These are phyloP conservation scores for Pisolithus thermaeus DNA, from an alignment of 1,284 basidiomycete species.

Conservation along the genomic window DNA sequence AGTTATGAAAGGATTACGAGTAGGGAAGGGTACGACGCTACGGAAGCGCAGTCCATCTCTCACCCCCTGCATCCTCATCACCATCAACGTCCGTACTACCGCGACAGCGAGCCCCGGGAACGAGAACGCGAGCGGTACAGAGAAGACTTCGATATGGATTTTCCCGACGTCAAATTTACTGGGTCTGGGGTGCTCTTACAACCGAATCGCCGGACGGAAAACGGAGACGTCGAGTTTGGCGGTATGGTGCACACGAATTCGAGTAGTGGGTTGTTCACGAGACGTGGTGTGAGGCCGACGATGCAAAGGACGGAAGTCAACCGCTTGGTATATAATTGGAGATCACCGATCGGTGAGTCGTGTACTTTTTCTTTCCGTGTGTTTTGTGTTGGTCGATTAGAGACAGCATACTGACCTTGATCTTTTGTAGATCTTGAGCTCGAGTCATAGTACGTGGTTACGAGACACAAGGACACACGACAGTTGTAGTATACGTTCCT, in stretches of 20 bases:
- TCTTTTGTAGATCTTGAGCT: not conserved
- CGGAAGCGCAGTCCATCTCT: not conserved
- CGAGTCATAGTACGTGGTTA: not conserved
- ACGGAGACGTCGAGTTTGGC: constrained; percentile 35
- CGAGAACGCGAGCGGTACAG: not conserved
- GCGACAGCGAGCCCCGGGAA: not conserved
- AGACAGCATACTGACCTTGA: not conserved
- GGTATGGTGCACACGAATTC: constrained; percentile 19
- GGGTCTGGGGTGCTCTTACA: constrained; percentile 23
- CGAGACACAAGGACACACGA: too few species aligned
- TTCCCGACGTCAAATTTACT: not conserved
- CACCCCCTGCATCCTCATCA: not conserved
- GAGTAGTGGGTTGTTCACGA: constrained; percentile 31
- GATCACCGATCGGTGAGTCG: constrained; percentile 45
- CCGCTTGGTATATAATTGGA: constrained; percentile 42
- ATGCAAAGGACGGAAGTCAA: constrained; percentile 28
- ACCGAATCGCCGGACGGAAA: constrained; percentile 37
- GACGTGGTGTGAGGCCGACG: constrained; percentile 23
- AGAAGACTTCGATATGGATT: not conserved
- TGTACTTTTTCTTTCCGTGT: not conserved
- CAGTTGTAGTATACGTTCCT: too few species aligned
- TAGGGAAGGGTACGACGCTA: not conserved
- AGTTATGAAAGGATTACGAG: constrained; percentile 1
- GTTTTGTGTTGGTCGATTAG: not conserved
- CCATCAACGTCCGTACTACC: not conserved